Evolutionary conservation across 2,329 filamentous ascomycete genomes (phyloP), one percentile per base, ranked within the genome.

Genomic region (Hypoxylon sp.): DNA sequence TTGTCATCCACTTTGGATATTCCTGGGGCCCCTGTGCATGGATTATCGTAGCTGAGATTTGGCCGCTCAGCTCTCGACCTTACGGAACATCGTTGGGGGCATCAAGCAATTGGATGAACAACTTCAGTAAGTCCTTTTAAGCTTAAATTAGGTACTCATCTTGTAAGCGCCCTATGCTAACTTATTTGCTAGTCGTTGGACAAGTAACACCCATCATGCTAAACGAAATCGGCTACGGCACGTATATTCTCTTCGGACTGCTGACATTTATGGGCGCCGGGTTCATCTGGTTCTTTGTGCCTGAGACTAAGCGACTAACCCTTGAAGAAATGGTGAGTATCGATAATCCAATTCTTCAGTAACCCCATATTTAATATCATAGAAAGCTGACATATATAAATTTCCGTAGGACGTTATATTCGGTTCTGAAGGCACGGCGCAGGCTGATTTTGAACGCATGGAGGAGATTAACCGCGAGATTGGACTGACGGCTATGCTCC

Each of bases 21-120:
- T 89, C 86, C 0, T 94, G 91, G 91, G 90, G 91, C 0, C 91
- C 91, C 2, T 91, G 88, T 73, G 87, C 89, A 0, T 94, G 92
- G 92, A 92, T 93, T 67, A 84, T 94, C 61, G 86, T 93, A 0
- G 87, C 90, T 1, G 92, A 94, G 79, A 88, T 94, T 46, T 94
- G 90, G 89, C 92, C 91, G 0, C 80, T 93, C 4, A 90, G 87
- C 64, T 89, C 88, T 9, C 86, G 91, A 1, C 87, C 92, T 0
- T 92, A 93, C 66, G 92, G 91, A 44, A 90, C 92, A 11, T 85
- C 91, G 0, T 81, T 94, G 0, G 91, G 90, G 14, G 90, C 90
- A 1, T 88, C 86, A 2, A 86, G 84, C 72, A 91, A 90, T 76
- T 90, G 88, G 74, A 81, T 80, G 82, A 86, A 87, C 76, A 87